Percentiles rank a stretch among this genome's conserved stretches.
phyloP scores from a whole-genome alignment of 345 rosid species.

The Heritiera fomes region DNA sequence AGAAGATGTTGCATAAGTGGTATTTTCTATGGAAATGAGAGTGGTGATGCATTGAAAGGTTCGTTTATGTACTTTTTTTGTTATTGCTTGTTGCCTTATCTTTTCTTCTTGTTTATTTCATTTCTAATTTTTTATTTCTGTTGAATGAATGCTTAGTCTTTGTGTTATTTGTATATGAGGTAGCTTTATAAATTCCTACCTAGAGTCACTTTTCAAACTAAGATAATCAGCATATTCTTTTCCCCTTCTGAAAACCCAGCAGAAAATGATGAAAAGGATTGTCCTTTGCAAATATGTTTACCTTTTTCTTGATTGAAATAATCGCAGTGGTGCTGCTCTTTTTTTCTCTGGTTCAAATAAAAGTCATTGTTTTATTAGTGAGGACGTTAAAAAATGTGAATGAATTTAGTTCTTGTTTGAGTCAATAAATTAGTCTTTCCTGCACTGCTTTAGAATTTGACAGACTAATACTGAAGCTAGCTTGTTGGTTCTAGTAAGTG shows the following conservation, averaged over 20 bases:
- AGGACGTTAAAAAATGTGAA: background rate
- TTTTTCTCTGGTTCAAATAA: background rate
- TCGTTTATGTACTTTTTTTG: constrained; percentile 18
- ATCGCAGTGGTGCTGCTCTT: background rate
- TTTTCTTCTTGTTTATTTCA: constrained; percentile 2
- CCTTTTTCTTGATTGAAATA: background rate
- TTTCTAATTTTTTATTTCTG: background rate
- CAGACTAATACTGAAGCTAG: background rate
- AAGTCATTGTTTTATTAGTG: background rate
- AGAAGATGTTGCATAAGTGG: constrained; percentile 93
- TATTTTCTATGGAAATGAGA: constrained; percentile 79
- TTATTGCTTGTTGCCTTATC: background rate
- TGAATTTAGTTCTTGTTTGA: background rate
- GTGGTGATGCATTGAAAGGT: constrained; percentile 97
- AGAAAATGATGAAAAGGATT: background rate
- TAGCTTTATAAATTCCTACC: background rate
- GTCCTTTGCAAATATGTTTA: background rate
- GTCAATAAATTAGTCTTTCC: background rate
- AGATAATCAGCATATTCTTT: background rate
- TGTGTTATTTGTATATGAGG: background rate
- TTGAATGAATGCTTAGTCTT: background rate
- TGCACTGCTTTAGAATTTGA: background rate
- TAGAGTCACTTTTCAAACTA: background rate
- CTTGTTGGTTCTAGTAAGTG: background rate
- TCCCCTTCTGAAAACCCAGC: background rate